phyloP scores from a whole-genome alignment of 208 protist species.

The Acanthamoeba healyi region DNA sequence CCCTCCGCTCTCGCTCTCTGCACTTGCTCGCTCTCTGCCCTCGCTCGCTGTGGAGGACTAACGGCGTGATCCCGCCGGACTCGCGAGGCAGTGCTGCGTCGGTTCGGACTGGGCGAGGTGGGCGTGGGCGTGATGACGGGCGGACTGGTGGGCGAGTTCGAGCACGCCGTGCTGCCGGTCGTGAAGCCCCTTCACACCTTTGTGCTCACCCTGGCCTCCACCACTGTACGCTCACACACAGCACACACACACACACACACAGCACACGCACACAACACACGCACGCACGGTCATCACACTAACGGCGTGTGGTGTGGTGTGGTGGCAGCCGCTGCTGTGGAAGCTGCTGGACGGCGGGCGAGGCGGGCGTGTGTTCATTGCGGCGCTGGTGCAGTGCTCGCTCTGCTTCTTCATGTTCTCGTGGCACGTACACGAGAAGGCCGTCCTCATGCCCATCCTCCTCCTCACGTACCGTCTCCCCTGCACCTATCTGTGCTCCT shows the following conservation, averaged over 20 bases:
- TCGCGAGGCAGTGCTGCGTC: neutral
- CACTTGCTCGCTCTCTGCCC: neutral
- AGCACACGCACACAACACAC: neutral
- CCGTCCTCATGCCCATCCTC: conserved; percentile 87
- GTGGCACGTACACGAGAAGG: conserved; percentile 94
- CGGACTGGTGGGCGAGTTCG: conserved; percentile 75
- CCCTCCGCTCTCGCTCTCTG: neutral
- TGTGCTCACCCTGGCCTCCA: conserved; percentile 78
- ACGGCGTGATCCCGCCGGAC: neutral
- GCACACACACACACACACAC: neutral
- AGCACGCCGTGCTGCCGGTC: conserved; percentile 73
- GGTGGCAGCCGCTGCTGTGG: conserved; percentile 21
- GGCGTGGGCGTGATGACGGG: conserved; percentile 74
- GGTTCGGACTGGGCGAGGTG: neutral
- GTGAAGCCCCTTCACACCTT: conserved; percentile 80
- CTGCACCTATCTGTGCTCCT: too few relatives aligned
- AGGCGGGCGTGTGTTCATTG: conserved; percentile 63
- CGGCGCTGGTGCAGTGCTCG: conserved; percentile 69
- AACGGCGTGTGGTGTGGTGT: too few relatives aligned
- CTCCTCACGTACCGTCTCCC: conserved; percentile 81
- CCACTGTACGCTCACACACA: conserved; percentile 71
- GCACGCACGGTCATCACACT: too few relatives aligned
- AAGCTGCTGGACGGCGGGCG: conserved; percentile 4
- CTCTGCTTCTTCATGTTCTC: conserved; percentile 91
- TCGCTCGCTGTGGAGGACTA: too few relatives aligned